Base-by-base conservation (phyloP, 2,329 filamentous ascomycete genomes). In the Trichophaea hybrida region DNA sequence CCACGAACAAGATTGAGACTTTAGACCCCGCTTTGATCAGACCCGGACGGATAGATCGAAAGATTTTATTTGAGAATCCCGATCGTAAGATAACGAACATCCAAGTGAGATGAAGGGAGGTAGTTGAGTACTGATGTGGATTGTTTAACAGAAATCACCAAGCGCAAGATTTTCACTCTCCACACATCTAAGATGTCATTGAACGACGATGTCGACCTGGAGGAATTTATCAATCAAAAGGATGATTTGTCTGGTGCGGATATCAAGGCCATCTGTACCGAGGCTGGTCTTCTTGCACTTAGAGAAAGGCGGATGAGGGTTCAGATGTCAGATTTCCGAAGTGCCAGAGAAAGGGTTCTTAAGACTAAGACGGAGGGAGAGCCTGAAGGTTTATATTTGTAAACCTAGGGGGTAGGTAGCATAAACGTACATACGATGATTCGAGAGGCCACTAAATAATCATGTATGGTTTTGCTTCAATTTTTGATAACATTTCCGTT, bases 141-240 rank as follows among this genome's bases (percentile, higher is more conserved):
- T 44, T 24, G 24, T 24, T 24, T 34, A 2, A 55, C 52, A 57
- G 55, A 57, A 33, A 33, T 49, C 33, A 57, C 55, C 31, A 85
- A 85, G 76, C 81, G 91, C 78, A 98, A 98, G 84, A 98, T 98
- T 71, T 98, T 98, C 75, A 90, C 86, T 12, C 81, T 98, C 5
- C 93, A 98, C 75, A 98, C 93, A 2, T 94, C 87, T 71, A 98
- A 98, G 80, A 98, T 98, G 93, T 95, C 83, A 56, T 79, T 98
- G 44, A 88, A 88, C 68, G 85, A 91, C 63, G 94, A 98, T 67
- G 93, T 98, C n/a, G 94, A 98, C 64, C 78, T 98, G 50, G 93
- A 98, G 69, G 93, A 98, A 74, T 97, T 98, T 71, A 96, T 98
- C 72, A 90, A 83, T 65, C 91, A 97, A 73, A 98, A 98, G 79